Conservation (phyloP, 257 asterid genomes). For the Capsicum pubescens region DNA sequence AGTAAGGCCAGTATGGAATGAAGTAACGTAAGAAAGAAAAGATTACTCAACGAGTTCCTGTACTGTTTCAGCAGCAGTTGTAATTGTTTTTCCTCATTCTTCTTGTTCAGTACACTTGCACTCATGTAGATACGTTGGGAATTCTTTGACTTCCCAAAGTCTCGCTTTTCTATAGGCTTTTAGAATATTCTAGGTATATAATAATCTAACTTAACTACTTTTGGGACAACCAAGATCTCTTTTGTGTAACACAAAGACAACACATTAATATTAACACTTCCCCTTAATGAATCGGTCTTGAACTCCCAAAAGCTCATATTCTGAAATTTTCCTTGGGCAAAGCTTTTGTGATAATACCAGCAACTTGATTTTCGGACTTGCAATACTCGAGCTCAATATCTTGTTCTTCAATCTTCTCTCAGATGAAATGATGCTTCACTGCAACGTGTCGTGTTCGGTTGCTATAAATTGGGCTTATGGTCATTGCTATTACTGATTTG, state of each 20-base stretch:
- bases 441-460: not conserved
- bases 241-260: not conserved
- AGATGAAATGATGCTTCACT: not conserved
- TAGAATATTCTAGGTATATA: not conserved
- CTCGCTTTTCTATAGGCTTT: not conserved
- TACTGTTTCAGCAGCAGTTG: no score
- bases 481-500: not conserved
- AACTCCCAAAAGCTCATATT: not conserved
- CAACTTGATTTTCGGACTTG: not conserved
- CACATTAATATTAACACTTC: not conserved
- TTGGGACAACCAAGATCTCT: not conserved
- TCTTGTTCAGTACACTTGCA: no score
- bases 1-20: no score
- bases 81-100: no score
- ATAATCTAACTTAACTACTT: conserved; percentile 3
- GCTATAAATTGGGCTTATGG: not conserved
- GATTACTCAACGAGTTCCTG: no score
- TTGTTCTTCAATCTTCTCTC: not conserved
- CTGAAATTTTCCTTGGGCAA: not conserved
- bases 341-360: not conserved
- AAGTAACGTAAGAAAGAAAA: no score
- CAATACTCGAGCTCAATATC: not conserved
- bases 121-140: no score
- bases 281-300: not conserved
- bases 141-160: not conserved